Conservation (phyloP, 2,329 filamentous ascomycete species). For the Zymoseptoria tritici region DNA sequence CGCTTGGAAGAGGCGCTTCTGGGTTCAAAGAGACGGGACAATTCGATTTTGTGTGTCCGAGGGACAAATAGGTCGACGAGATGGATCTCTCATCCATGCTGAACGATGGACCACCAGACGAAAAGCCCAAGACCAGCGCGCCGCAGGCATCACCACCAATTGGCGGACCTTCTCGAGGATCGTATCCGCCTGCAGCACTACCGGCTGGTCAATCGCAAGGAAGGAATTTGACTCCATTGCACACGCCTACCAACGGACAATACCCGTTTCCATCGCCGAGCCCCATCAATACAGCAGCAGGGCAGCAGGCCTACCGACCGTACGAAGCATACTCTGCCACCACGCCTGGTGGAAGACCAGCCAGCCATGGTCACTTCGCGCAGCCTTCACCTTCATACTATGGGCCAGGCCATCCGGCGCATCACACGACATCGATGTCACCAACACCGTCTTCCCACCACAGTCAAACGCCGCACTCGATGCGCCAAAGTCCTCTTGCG, state of each 20-base stretch:
- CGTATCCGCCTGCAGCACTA: slow-evolving; percentile 11
- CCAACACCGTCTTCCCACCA: slow-evolving; percentile 29
- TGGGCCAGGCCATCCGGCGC: slow-evolving; percentile 6
- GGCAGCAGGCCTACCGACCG: slow-evolving; percentile 14
- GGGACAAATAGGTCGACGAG: background rate
- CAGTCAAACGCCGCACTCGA: slow-evolving; percentile 26
- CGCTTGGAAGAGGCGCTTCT: background rate
- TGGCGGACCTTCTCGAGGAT: slow-evolving; percentile 1
- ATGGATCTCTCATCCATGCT: slow-evolving; percentile 30
- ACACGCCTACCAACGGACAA: slow-evolving; percentile 12
- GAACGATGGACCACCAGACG: slow-evolving; percentile 24
- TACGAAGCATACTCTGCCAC: slow-evolving; percentile 20
- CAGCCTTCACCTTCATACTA: slow-evolving; percentile 23
- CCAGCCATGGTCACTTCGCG: slow-evolving; percentile 17
- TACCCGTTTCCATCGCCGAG: slow-evolving; percentile 25
- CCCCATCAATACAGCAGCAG: slow-evolving; percentile 18
- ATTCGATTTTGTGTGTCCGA: background rate
- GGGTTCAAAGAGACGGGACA: background rate
- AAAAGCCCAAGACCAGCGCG: slow-evolving; percentile 15
- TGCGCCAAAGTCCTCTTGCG: slow-evolving; percentile 26
- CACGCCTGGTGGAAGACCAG: slow-evolving; percentile 20
- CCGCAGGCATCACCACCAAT: slow-evolving; percentile 11
- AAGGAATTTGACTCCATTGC: slow-evolving; percentile 22
- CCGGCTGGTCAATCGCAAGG: slow-evolving; percentile 15
- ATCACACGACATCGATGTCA: slow-evolving; percentile 22